phyloP scores from a whole-genome alignment of 257 asterid species.

The Asclepias syriaca region DNA sequence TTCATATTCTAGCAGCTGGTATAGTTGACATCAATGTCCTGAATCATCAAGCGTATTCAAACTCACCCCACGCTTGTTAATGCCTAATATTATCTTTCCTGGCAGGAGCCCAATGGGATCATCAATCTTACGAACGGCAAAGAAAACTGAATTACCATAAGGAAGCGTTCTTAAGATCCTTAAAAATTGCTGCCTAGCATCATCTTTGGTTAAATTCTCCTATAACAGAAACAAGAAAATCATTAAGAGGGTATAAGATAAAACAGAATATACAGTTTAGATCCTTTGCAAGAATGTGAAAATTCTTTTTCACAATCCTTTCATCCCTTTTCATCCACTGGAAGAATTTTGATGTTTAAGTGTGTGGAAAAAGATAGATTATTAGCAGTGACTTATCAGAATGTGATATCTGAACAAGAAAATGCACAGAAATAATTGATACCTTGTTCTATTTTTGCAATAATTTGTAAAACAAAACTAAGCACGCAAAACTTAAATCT shows the following conservation, averaged over 20 bases:
- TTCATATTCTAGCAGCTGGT: slow-evolving; percentile 21
- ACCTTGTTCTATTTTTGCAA: background rate
- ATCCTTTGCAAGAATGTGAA: background rate
- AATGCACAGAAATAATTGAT: background rate
- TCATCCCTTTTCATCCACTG: background rate
- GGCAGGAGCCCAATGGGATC: slow-evolving; percentile 99
- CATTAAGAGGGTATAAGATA: background rate
- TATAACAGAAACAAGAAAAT: slow-evolving; percentile 24
- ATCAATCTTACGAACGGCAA: slow-evolving; percentile 95
- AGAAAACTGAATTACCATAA: slow-evolving; percentile 97
- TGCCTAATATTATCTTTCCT: slow-evolving; percentile 83
- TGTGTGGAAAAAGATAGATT: background rate
- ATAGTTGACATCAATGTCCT: slow-evolving; percentile 6
- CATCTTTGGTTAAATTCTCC: slow-evolving; percentile 95
- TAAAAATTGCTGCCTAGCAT: slow-evolving; percentile 90
- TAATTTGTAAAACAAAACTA: background rate
- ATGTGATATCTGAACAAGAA: background rate
- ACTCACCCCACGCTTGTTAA: slow-evolving; percentile 97
- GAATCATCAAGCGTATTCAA: background rate
- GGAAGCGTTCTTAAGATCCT: slow-evolving; percentile 92
- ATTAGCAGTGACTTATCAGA: background rate
- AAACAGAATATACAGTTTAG: slow-evolving; percentile 3
- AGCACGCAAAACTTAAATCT: background rate
- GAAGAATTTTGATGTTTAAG: background rate
- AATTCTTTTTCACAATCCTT: background rate